phyloP scores from a whole-genome alignment of 2,329 filamentous ascomycete species.

The Penicillium rolfsii region DNA sequence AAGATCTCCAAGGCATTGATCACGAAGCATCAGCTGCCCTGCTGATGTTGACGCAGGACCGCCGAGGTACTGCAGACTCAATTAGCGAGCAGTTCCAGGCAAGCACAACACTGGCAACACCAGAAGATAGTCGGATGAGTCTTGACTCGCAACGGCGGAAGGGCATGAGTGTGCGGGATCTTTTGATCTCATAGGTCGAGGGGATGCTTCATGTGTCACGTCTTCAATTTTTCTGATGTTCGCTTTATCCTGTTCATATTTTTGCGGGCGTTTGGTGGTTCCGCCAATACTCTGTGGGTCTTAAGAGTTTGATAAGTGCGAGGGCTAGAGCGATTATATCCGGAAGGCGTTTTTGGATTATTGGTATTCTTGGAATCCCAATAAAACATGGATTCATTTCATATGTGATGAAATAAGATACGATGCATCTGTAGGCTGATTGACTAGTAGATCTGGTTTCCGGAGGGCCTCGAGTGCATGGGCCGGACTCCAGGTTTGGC shows the following conservation, averaged over 20 bases:
- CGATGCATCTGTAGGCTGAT: too few species aligned
- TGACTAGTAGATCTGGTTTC: too few species aligned
- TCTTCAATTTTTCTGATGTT: slow-evolving; percentile 3
- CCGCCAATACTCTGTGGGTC: neutral
- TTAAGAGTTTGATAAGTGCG: neutral
- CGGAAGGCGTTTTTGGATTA: neutral
- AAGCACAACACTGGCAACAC: slow-evolving; percentile 4
- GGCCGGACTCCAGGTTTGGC: neutral
- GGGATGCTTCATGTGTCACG: neutral
- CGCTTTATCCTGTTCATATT: neutral
- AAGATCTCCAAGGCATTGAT: slow-evolving; percentile 52
- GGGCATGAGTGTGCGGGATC: slow-evolving; percentile 60
- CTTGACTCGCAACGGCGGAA: slow-evolving; percentile 40
- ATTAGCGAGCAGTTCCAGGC: slow-evolving; percentile 29
- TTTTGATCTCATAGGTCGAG: slow-evolving; percentile 52
- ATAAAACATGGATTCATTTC: neutral
- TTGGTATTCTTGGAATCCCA: neutral
- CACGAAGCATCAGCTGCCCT: slow-evolving; percentile 84
- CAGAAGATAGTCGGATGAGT: slow-evolving; percentile 9
- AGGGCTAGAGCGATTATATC: neutral
- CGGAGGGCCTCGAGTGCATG: too few species aligned
- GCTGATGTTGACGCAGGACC: slow-evolving; percentile 83
- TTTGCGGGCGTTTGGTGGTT: neutral
- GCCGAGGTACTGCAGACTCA: slow-evolving; percentile 56
- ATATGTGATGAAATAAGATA: neutral